These are phyloP conservation scores for Spinellus fusiger DNA, from an alignment of 192 early-diverging fungal species.

Conservation along the genomic window DNA sequence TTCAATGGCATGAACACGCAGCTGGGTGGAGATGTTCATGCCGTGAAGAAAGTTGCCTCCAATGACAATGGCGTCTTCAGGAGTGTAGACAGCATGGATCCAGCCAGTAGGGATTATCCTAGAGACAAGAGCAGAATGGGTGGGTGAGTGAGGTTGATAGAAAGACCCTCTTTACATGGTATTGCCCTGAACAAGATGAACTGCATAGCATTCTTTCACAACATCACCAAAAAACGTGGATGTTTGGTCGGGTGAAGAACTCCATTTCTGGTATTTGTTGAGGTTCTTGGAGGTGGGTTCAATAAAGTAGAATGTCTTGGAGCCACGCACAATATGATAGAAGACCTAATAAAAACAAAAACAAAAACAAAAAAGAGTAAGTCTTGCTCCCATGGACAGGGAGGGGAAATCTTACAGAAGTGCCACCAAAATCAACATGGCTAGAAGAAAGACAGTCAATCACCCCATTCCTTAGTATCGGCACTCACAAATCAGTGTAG, in stretches of 20 bases:
- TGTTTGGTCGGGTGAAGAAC: conserved; percentile 77
- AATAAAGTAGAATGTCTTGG: conserved; percentile 88
- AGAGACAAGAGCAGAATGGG: neutral
- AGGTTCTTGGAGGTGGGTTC: conserved; percentile 77
- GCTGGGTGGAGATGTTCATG: conserved; percentile 65
- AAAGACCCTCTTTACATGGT: conserved; percentile 59
- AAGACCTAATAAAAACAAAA: conserved; percentile 50
- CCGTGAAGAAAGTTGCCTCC: conserved; percentile 93
- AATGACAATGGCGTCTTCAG: conserved; percentile 80
- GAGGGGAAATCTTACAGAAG: conserved; percentile 37
- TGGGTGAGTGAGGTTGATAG: neutral
- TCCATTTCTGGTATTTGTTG: conserved; percentile 88
- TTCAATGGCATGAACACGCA: conserved; percentile 72
- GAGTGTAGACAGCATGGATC: conserved; percentile 94
- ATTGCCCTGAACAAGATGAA: conserved; percentile 71
- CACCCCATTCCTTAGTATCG: neutral
- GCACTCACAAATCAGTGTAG: conserved; percentile 78
- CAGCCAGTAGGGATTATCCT: conserved; percentile 93
- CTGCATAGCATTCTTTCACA: conserved; percentile 74
- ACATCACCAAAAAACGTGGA: conserved; percentile 78
- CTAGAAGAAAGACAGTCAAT: conserved; percentile 17
- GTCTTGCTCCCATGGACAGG: neutral
- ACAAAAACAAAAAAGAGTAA: neutral
- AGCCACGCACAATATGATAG: conserved; percentile 83
- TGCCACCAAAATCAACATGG: conserved; percentile 82